Conservation (phyloP, 305 asterid species). For the Petunia hybrid region DNA sequence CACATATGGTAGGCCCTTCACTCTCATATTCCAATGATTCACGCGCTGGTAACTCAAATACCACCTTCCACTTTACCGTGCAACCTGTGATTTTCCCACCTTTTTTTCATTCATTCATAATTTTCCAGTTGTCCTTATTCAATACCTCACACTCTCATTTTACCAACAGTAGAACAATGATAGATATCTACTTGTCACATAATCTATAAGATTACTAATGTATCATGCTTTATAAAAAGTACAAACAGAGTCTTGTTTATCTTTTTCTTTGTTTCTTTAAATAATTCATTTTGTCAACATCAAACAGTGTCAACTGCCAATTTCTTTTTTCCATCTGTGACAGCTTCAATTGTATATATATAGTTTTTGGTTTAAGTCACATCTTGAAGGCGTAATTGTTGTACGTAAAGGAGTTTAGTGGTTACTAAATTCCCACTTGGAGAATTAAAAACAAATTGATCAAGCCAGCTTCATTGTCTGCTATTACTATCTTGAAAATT, state of each 20-base stretch:
- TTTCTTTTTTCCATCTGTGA: not conserved
- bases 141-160: not conserved
- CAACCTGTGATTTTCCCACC: slow-evolving; percentile 21
- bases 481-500: slow-evolving; percentile 5
- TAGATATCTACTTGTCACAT: not conserved
- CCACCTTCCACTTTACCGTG: slow-evolving; percentile 1
- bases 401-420: too few species aligned
- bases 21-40: not conserved
- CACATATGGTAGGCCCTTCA: too few species aligned
- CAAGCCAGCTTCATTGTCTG: not conserved
- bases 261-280: not conserved
- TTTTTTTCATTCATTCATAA: not conserved
- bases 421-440: slow-evolving; percentile 1
- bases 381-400: not conserved
- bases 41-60: not conserved
- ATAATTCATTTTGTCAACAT: slow-evolving; percentile 13
- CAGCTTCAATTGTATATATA: not conserved
- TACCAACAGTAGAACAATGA: not conserved
- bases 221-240: slow-evolving; percentile 10
- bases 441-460: not conserved
- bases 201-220: not conserved
- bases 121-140: not conserved
- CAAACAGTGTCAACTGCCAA: not conserved
- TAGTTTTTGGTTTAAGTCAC: slow-evolving; percentile 14
- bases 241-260: not conserved